Base-by-base conservation (phyloP, 116 monocot species). In the Iris pallida region DNA sequence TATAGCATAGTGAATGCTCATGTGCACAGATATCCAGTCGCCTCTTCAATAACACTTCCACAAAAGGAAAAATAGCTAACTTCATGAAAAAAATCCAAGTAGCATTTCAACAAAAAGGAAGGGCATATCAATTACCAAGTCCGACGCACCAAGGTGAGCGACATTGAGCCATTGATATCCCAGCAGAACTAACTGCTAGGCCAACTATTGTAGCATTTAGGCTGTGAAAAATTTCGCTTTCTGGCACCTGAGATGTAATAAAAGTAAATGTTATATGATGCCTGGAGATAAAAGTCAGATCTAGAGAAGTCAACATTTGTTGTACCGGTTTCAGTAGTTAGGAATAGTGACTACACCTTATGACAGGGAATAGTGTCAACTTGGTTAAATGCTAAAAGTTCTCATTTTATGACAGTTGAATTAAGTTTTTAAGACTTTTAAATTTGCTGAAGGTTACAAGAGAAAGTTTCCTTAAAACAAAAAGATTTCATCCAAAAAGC, bases 171-270 rank as follows among this genome's bases (percentile, higher is more conserved):
- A 53, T 66, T 58, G 55, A 43, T 61, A 66, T 20, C 45, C 66
- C 72, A 52, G 18, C 61, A 59, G 75, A 78, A 69, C 77, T 83
- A 63, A 83, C 64, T 11, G 87, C 87, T 71, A 97, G 70, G 48
- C 97, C 92, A 75, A 97, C 90, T 42, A 92, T 89, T 53, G 87
- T 90, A 48, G 90, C 92, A 82, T 97, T 97, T 19, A 97, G 64
- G 76, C 92, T 92, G 65, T 90, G 83, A 66, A 87, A 92, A 40
- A 81, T 68, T 80, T 92, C 97, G 78, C 54, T 78, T 49, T 54
- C 57, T 59, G 95, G 89, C 56, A 91, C 89, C 95, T 95, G 41
- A 67, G 2, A 55, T 2, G 55, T 9, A 7, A 67, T 42, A 67
- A n/a, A 55, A 54, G 7, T 8, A 42, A 18, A 7, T 53, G 54